Conservation (phyloP, 176 grass and related monocot species). For the Pontederia crassipes region DNA sequence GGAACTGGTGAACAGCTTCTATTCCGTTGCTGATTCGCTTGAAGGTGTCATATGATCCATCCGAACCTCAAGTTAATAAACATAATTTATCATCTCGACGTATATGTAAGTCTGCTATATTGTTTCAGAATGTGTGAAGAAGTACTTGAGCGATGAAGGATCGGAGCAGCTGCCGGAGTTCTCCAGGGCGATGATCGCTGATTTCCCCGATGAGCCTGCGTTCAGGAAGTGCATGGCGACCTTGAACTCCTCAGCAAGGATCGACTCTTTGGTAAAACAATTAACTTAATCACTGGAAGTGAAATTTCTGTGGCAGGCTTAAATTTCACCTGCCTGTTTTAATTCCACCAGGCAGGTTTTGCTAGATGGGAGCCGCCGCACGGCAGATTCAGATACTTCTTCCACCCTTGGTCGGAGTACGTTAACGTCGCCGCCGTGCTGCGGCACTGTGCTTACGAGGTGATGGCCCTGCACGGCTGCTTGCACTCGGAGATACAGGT, state of each 20-base stretch:
- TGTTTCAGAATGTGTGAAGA: constrained; percentile 32
- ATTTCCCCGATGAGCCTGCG: constrained; percentile 17
- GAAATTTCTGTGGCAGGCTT: not conserved
- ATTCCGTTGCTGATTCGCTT: constrained; percentile 32
- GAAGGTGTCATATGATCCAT: constrained; percentile 19
- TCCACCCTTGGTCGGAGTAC: constrained; percentile 41
- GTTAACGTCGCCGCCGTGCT: constrained; percentile 33
- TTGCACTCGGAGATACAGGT: constrained; percentile 45
- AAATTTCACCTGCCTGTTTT: not conserved
- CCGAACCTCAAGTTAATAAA: not conserved
- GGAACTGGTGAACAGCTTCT: constrained; percentile 39
- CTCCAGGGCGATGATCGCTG: constrained; percentile 4
- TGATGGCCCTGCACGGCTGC: constrained; percentile 50
- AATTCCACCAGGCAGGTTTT: constrained; percentile 30
- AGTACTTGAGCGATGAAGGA: constrained; percentile 25
- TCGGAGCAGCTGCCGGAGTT: not conserved
- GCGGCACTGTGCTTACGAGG: constrained; percentile 49
- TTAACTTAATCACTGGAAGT: not conserved
- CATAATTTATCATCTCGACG: not conserved
- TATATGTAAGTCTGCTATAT: not conserved
- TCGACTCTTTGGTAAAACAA: constrained; percentile 34
- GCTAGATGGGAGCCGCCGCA: constrained; percentile 61
- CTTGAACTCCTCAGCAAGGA: constrained; percentile 43
- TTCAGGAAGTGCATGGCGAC: constrained; percentile 23
- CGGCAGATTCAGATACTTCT: constrained; percentile 32